phyloP scores from a whole-genome alignment of 495 filamentous ascomycete genomes.

The Penicillium alfredii region DNA sequence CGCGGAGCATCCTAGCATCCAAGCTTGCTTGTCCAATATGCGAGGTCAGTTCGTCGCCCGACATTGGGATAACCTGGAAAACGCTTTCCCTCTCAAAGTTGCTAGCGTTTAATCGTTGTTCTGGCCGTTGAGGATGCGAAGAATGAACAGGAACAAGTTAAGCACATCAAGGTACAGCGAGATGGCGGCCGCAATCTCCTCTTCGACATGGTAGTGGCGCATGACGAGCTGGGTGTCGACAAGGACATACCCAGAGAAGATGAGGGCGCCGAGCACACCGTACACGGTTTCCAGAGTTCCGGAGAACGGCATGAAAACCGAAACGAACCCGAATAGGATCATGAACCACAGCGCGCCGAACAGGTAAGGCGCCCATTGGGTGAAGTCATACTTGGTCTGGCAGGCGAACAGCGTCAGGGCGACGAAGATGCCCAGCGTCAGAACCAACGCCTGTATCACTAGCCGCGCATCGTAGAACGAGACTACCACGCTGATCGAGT shows the following conservation, averaged over 20 bases:
- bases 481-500: slow-evolving; percentile 84
- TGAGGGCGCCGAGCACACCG: slow-evolving; percentile 68
- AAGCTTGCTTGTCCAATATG: background rate
- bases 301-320: slow-evolving; percentile 73
- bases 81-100: background rate
- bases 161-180: slow-evolving; percentile 93
- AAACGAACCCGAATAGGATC: slow-evolving; percentile 87
- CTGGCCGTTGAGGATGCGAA: slow-evolving; percentile 85
- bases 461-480: slow-evolving; percentile 77
- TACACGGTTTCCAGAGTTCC: slow-evolving; percentile 78
- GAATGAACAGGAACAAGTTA: slow-evolving; percentile 91
- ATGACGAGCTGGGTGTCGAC: slow-evolving; percentile 95
- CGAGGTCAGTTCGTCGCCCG: no score
- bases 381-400: slow-evolving; percentile 98
- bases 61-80: no score
- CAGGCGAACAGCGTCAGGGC: slow-evolving; percentile 91
- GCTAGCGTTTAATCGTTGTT: slow-evolving; percentile 73
- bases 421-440: slow-evolving; percentile 90
- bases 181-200: slow-evolving; percentile 96
- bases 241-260: slow-evolving; percentile 91
- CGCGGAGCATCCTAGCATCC: slow-evolving; percentile 3
- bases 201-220: slow-evolving; percentile 93
- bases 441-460: slow-evolving; percentile 82
- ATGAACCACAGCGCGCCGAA: slow-evolving; percentile 86
- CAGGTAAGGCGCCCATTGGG: slow-evolving; percentile 89